Conservation (phyloP, 192 early-diverging fungal species). For the Umbelopsis vinacea region DNA sequence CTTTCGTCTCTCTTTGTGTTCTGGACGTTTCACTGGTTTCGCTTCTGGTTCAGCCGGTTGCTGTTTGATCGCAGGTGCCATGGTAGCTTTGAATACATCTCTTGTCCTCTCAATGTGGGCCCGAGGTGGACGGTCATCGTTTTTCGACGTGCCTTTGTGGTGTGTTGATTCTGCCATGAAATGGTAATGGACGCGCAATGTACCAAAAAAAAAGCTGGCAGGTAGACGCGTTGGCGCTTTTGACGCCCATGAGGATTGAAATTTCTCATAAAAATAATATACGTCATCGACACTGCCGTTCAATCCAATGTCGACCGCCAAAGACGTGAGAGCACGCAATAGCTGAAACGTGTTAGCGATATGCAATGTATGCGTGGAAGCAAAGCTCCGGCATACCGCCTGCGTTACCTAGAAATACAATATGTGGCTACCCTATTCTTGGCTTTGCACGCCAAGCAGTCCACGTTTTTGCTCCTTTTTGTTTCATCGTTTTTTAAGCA, state of each 20-base stretch:
- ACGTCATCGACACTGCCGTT: background rate
- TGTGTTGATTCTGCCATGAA: slow-evolving; percentile 4
- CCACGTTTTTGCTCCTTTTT: too few relatives aligned
- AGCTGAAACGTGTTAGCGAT: too few relatives aligned
- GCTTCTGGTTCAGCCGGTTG: background rate
- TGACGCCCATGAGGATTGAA: background rate
- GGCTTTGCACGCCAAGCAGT: too few relatives aligned
- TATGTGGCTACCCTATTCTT: too few relatives aligned
- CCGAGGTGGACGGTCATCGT: background rate
- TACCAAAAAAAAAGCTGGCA: too few relatives aligned
- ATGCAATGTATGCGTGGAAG: too few relatives aligned
- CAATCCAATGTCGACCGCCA: background rate
- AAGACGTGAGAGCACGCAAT: background rate
- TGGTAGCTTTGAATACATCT: slow-evolving; percentile 1
- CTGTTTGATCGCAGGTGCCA: background rate
- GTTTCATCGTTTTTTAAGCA: too few relatives aligned
- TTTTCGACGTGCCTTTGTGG: background rate
- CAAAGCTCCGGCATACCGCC: too few relatives aligned
- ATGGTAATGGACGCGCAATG: background rate
- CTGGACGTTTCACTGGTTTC: background rate
- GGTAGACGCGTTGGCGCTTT: too few relatives aligned
- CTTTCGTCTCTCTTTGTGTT: slow-evolving; percentile 1
- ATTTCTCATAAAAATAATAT: background rate
- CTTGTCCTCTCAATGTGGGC: slow-evolving; percentile 13
- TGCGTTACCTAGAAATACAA: too few relatives aligned